Conservation (phyloP, 495 filamentous ascomycete species). For the Friedmanniomyces simplex region DNA sequence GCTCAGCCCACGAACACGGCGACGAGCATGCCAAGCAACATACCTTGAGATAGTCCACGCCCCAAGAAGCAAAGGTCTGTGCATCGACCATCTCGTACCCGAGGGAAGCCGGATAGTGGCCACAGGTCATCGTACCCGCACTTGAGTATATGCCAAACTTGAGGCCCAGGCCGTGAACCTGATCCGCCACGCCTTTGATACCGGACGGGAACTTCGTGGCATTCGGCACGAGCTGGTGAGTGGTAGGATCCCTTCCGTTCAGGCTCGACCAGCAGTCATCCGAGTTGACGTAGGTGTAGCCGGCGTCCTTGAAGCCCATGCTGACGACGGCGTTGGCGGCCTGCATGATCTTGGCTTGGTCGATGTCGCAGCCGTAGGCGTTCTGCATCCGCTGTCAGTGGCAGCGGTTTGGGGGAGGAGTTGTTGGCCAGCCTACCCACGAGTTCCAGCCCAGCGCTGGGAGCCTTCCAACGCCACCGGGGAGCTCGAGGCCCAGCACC, state of each 20-base stretch:
- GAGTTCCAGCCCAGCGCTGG: conserved; percentile 53
- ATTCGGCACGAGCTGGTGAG: conserved; percentile 44
- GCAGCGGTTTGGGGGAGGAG: background rate
- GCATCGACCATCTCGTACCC: conserved; percentile 56
- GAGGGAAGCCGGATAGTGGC: conserved; percentile 49
- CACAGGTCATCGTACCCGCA: conserved; percentile 55
- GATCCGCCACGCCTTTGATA: conserved; percentile 23
- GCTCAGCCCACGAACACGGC: background rate
- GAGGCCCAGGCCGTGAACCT: conserved; percentile 28
- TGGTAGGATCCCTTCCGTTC: conserved; percentile 21
- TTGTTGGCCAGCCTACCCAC: background rate
- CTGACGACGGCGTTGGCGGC: conserved; percentile 25
- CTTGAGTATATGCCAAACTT: conserved; percentile 31
- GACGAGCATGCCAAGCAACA: conserved; percentile 11
- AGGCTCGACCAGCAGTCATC: conserved; percentile 28
- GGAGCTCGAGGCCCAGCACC: background rate
- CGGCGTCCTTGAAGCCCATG: conserved; percentile 27
- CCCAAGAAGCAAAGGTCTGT: conserved; percentile 52
- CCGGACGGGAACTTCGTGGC: conserved; percentile 28
- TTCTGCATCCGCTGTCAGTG: conserved; percentile 36
- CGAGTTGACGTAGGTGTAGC: conserved; percentile 29
- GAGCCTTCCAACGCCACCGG: conserved; percentile 32
- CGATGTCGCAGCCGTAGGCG: conserved; percentile 21
- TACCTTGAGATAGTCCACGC: conserved; percentile 44
- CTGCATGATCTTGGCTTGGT: conserved; percentile 24